These are phyloP conservation scores for Stagonosporopsis tanaceti DNA, from an alignment of 2,329 filamentous ascomycete genomes.

Conservation along the genomic window DNA sequence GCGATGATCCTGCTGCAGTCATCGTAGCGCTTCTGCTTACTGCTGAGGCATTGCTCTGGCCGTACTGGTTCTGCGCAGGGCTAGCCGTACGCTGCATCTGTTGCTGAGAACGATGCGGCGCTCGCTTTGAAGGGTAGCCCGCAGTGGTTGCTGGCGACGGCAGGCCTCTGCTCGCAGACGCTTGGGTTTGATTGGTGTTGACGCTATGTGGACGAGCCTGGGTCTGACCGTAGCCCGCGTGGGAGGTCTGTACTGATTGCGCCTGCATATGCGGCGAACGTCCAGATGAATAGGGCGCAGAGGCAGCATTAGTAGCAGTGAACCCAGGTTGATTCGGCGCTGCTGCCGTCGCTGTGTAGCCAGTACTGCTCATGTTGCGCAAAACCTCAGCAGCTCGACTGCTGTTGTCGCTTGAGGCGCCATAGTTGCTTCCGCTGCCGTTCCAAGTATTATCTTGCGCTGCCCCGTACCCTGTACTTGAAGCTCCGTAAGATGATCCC, in stretches of 20 bases:
- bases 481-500: slow-evolving; percentile 29
- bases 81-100: slow-evolving; percentile 36
- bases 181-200: slow-evolving; percentile 34
- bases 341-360: slow-evolving; percentile 30
- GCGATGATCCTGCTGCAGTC: slow-evolving; percentile 19
- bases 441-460: slow-evolving; percentile 35
- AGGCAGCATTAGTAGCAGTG: slow-evolving; percentile 30
- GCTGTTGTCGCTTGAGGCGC: slow-evolving; percentile 34
- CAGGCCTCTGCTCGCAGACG: slow-evolving; percentile 25
- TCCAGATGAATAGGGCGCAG: slow-evolving; percentile 31
- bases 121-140: slow-evolving; percentile 38
- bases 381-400: slow-evolving; percentile 45
- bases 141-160: slow-evolving; percentile 35
- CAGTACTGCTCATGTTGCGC: slow-evolving; percentile 44
- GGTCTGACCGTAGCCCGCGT: slow-evolving; percentile 30
- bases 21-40: slow-evolving; percentile 21
- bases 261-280: slow-evolving; percentile 27
- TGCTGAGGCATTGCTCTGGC: slow-evolving; percentile 17
- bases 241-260: slow-evolving; percentile 28
- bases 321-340: slow-evolving; percentile 31
- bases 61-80: slow-evolving; percentile 39
- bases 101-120: slow-evolving; percentile 35
- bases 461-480: slow-evolving; percentile 30
- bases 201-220: slow-evolving; percentile 40
- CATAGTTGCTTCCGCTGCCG: slow-evolving; percentile 31